A percentile compares a stretch with the other conserved stretches of the same genome.
Conservation (phyloP, 805 yeast genomes). For the Wickerhamomyces kurtzmanii region DNA sequence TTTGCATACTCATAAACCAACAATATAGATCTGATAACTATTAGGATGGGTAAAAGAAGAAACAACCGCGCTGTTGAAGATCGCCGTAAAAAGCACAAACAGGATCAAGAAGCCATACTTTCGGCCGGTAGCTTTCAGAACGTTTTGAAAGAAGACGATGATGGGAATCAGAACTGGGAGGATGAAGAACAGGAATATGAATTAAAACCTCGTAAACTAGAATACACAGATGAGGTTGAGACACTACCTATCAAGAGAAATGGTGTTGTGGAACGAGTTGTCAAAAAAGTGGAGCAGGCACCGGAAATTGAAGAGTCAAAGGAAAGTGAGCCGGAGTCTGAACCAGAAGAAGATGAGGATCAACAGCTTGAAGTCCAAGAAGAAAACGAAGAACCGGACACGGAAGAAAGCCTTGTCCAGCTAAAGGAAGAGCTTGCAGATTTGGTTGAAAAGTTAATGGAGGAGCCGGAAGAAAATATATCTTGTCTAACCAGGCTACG, state of each 20-base stretch:
- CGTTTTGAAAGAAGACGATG: constrained; percentile 3
- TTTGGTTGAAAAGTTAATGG: constrained; percentile 65
- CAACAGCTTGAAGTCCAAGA: constrained; percentile 19
- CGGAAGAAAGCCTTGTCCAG: constrained; percentile 43
- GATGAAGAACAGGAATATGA: constrained; percentile 78
- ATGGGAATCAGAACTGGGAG: constrained; percentile 32
- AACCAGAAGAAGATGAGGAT: constrained; percentile 8
- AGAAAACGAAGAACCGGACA: constrained; percentile 29
- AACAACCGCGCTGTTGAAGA: constrained; percentile 23
- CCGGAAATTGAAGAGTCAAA: constrained; percentile 5
- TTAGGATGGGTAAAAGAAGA: constrained; percentile 26
- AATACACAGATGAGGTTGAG: constrained; percentile 41
- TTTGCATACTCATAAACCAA: too few species aligned
- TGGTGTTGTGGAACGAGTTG: constrained; percentile 66
- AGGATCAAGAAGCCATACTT: constrained; percentile 12
- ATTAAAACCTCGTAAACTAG: constrained; percentile 49
- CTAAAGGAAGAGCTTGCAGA: constrained; percentile 80
- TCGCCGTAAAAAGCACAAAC: constrained; percentile 14
- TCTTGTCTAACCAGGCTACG: constrained; percentile 54
- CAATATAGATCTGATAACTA: not conserved
- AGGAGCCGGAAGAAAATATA: constrained; percentile 84
- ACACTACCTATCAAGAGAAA: constrained; percentile 75
- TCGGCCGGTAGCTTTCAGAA: constrained; percentile 13
- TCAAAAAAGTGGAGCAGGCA: constrained; percentile 21
- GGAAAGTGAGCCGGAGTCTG: constrained; percentile 4